Evolutionary conservation across 306 rosid genomes (phyloP).

Genomic region (Prunus salicina): DNA sequence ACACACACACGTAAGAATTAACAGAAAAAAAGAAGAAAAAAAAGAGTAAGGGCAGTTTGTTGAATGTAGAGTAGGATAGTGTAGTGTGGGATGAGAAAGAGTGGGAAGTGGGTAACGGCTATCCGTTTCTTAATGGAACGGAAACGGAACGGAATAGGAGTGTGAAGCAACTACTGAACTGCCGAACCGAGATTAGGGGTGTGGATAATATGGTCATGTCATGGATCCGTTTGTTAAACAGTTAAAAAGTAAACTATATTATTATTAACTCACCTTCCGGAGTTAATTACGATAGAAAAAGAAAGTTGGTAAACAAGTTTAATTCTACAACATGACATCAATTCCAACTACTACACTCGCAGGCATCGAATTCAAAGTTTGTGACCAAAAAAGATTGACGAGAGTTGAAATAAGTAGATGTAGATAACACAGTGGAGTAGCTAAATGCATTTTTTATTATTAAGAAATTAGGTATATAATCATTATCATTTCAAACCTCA

Average conservation of each 20-base stretch:
- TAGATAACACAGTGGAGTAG: neutral
- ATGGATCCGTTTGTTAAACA: neutral
- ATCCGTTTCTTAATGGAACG: slow-evolving; percentile 5
- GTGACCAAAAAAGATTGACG: neutral
- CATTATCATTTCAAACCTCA: neutral
- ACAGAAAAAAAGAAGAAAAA: neutral
- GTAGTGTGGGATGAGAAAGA: neutral
- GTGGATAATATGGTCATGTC: neutral
- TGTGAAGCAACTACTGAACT: neutral
- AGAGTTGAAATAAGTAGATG: neutral
- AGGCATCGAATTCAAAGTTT: neutral
- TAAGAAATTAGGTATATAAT: neutral
- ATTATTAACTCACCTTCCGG: too few species aligned
- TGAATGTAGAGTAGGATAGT: too few species aligned
- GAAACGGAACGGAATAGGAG: neutral
- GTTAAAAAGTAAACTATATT: neutral
- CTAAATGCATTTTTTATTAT: neutral
- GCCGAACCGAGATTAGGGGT: neutral
- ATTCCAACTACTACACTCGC: neutral
- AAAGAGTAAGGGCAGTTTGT: too few species aligned
- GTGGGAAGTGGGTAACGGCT: neutral
- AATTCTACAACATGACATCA: neutral
- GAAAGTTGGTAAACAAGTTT: slow-evolving; percentile 3
- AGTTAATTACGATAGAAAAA: neutral
- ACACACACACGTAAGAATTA: neutral